phyloP scores from a whole-genome alignment of 2,329 filamentous ascomycete species.

The Catunica adiposa region DNA sequence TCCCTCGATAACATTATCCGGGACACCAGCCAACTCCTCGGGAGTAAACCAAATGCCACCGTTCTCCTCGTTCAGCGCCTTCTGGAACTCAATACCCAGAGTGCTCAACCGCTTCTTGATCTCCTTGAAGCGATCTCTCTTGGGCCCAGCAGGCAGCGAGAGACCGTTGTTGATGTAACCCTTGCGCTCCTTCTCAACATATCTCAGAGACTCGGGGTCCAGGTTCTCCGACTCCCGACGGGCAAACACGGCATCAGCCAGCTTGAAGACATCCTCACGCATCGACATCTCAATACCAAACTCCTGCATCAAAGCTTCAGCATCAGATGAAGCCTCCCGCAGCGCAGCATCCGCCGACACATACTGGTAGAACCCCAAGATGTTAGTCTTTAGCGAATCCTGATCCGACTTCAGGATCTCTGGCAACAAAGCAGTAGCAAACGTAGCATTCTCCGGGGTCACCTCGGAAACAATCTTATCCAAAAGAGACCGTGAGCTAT shows the following conservation, averaged over 20 bases:
- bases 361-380: slow-evolving; percentile 66
- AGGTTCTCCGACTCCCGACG: slow-evolving; percentile 34
- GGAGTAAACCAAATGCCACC: slow-evolving; percentile 64
- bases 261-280: slow-evolving; percentile 63
- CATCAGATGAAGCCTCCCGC: slow-evolving; percentile 59
- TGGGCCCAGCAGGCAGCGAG: slow-evolving; percentile 48
- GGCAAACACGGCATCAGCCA: slow-evolving; percentile 42
- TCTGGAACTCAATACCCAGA: slow-evolving; percentile 59
- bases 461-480: slow-evolving; percentile 52
- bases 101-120: slow-evolving; percentile 67
- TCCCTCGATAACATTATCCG: slow-evolving; percentile 47
- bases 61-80: slow-evolving; percentile 69
- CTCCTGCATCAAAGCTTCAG: slow-evolving; percentile 59
- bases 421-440: slow-evolving; percentile 41
- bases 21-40: slow-evolving; percentile 59
- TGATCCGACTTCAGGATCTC: slow-evolving; percentile 59
- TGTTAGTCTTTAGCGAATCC: slow-evolving; percentile 41
- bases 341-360: slow-evolving; percentile 53
- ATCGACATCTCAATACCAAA: slow-evolving; percentile 64
- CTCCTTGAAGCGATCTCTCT: slow-evolving; percentile 69
- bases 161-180: slow-evolving; percentile 63
- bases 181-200: slow-evolving; percentile 65
- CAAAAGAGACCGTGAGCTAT: slow-evolving; percentile 43
- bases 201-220: slow-evolving; percentile 51
- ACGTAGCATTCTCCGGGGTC: slow-evolving; percentile 34